Evolutionary conservation across 805 yeast species (phyloP).

Genomic region (Schizosaccharomyces osmophilus): DNA sequence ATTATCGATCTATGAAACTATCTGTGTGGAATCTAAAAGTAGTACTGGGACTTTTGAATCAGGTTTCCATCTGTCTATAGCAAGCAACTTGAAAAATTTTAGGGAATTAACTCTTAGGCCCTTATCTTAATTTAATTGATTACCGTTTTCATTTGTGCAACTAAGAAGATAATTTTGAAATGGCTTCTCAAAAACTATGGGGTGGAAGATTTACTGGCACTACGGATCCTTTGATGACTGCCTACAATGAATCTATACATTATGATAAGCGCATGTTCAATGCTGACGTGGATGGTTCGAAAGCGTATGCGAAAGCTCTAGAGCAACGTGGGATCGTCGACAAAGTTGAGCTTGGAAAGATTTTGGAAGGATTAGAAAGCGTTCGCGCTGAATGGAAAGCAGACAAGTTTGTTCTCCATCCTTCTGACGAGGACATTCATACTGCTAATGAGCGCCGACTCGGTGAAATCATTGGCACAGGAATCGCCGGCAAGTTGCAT

Average conservation of each 20-base stretch:
- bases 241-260: conserved; percentile 89
- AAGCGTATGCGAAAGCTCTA: conserved; percentile 74
- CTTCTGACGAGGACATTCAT: conserved; percentile 93
- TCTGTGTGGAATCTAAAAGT: too few species aligned
- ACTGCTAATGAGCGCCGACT: conserved; percentile 95
- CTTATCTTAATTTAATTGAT: too few species aligned
- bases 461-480: conserved; percentile 84
- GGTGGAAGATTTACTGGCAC: conserved; percentile 91
- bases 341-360: conserved; percentile 45
- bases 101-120: too few species aligned
- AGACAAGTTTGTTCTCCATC: conserved; percentile 42
- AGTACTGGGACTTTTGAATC: too few species aligned
- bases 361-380: conserved; percentile 55
- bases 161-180: neutral
- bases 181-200: conserved; percentile 46
- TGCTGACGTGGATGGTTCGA: conserved; percentile 84
- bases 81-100: too few species aligned
- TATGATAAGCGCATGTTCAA: conserved; percentile 86
- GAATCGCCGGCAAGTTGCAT: conserved; percentile 91
- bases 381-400: conserved; percentile 66
- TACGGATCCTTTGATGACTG: conserved; percentile 90
- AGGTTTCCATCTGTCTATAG: too few species aligned
- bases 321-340: conserved; percentile 54
- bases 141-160: too few species aligned
- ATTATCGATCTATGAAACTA: too few species aligned